Percentiles rank a stretch among this genome's conserved stretches.
Conservation (phyloP, 106 monocot species). For the Phalaenopsis equestris region DNA sequence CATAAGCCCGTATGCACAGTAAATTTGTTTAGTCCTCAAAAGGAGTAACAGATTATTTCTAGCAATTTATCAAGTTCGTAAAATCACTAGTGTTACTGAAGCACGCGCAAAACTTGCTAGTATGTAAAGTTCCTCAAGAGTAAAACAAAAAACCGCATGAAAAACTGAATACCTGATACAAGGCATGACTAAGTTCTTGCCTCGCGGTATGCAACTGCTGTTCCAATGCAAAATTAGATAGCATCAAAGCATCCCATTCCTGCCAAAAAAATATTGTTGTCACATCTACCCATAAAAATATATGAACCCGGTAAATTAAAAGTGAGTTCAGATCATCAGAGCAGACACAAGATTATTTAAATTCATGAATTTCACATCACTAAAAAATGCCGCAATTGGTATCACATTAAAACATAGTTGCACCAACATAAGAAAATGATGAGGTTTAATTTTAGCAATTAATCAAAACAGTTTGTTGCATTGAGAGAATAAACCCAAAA, state of each 20-base stretch:
- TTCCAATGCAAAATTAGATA: slow-evolving; percentile 89
- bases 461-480: background rate
- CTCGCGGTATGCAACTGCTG: slow-evolving; percentile 93
- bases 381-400: too few species aligned
- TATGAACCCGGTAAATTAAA: background rate
- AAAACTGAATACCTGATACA: slow-evolving; percentile 63
- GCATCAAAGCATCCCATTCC: slow-evolving; percentile 99
- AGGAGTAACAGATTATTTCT: background rate
- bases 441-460: background rate
- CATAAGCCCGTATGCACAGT: background rate
- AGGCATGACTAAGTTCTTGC: slow-evolving; percentile 92
- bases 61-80: background rate
- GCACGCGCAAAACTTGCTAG: background rate
- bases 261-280: background rate
- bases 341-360: background rate
- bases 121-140: background rate
- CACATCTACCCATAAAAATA: too few species aligned
- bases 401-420: background rate
- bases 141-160: background rate
- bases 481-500: background rate
- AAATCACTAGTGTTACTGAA: background rate
- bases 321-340: background rate
- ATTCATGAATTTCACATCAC: background rate
- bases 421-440: background rate
- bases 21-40: background rate